Evolutionary conservation across 768 basidiomycete species (phyloP), one percentile per base, ranked within the genome.

Genomic region (Mycena sanguinolenta): DNA sequence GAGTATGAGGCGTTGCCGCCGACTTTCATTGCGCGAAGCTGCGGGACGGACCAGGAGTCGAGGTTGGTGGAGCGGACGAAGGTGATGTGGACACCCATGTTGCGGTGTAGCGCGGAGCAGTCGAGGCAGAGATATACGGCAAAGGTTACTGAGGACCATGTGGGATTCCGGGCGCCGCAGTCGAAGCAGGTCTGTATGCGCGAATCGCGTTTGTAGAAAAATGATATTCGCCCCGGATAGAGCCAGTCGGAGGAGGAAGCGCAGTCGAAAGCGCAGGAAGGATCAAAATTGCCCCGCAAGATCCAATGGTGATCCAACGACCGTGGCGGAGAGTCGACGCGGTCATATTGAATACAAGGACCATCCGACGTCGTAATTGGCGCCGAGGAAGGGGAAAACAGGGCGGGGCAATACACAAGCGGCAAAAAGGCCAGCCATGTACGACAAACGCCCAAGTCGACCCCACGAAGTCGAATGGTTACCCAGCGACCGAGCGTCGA

Each of bases 91-190:
- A 99, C 97, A 75, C 98, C 98, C 90, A 98, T 92, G 79, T 97
- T 98, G 62, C 98, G 87, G 82, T 99, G 98, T 17, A 93, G 84
- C 73, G 93, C 94, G 6, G 97, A 99, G 85, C 98, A 99, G 68
- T 99, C 97, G 36, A 99, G 85, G 78, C 98, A 99, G 77, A 99
- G 96, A 82, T 99, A 99, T 17, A 99, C 91, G 38, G 95, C 97
- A 78, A 93, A 99, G 0, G 96, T 97, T 25, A 98, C 95, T 71
- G 95, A 96, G 4, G 96, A 92, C 98, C 97, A 99, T 36, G 96
- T 98, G 54, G 97, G 97, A 82, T 98, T 98, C 76, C 96, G 92
- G 55, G 97, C 96, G 76, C 89, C 88, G 79, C 97, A 98, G 80
- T 99, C 97, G 76, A 98, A 98, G 83, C 97, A 99, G 78, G 87